These are phyloP conservation scores for Andrographis paniculata DNA, from an alignment of 305 asterid species.

Conservation along the genomic window DNA sequence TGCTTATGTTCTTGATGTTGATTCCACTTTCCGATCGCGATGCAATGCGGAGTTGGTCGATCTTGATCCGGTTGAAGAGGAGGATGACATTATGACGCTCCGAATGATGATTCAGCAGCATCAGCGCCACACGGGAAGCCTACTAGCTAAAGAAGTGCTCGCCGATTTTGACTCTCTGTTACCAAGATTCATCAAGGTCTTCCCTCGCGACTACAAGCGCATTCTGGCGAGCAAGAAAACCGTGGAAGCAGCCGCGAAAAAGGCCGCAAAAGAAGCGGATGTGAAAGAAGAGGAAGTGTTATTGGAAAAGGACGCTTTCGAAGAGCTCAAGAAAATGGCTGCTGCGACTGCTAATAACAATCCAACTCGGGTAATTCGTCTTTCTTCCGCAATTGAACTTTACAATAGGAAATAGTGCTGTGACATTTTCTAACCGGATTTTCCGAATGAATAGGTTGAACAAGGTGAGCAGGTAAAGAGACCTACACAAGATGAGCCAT, in stretches of 20 bases:
- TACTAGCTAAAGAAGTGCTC: slow-evolving; percentile 79
- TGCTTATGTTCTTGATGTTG: slow-evolving; percentile 82
- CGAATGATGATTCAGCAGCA: slow-evolving; percentile 98
- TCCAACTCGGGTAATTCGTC: slow-evolving; percentile 38
- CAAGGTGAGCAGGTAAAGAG: slow-evolving; percentile 36
- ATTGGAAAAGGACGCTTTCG: slow-evolving; percentile 81
- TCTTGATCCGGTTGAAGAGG: slow-evolving; percentile 86
- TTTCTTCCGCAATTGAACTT: background rate
- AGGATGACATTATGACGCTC: slow-evolving; percentile 75
- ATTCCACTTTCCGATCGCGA: slow-evolving; percentile 53
- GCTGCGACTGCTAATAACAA: slow-evolving; percentile 32
- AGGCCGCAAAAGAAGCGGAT: slow-evolving; percentile 50
- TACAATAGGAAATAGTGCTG: background rate
- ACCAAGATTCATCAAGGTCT: slow-evolving; percentile 83
- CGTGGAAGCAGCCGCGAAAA: slow-evolving; percentile 37
- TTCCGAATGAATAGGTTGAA: slow-evolving; percentile 39
- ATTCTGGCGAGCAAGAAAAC: slow-evolving; percentile 64
- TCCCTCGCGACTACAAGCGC: slow-evolving; percentile 89
- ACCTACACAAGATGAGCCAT: slow-evolving; percentile 41
- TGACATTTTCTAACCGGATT: slow-evolving; percentile 7
- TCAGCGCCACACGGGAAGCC: slow-evolving; percentile 88
- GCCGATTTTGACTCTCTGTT: slow-evolving; percentile 63
- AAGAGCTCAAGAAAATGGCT: slow-evolving; percentile 87
- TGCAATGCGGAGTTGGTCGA: slow-evolving; percentile 94
- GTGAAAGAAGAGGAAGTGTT: slow-evolving; percentile 57